These are phyloP conservation scores for sunflower (Helianthus annuus) DNA, from an alignment of 129 eudicot species.

Conservation along the genomic window HanXRQr2.0-SUNRISE NC_035446.2:76139775-76140274, in stretches of 20 bases:
- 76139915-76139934: slow-evolving; percentile 67
- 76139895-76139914: slow-evolving; percentile 73
- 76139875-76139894: slow-evolving; percentile 73
- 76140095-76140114: slow-evolving; percentile 24
- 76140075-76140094: slow-evolving; percentile 19
- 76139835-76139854: slow-evolving; percentile 69
- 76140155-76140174: slow-evolving; percentile 12
- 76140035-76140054: slow-evolving; percentile 87
- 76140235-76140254: slow-evolving; percentile 16
- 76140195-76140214: neutral
- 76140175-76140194: slow-evolving; percentile 22
- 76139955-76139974: slow-evolving; percentile 54
- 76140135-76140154: slow-evolving; percentile 18
- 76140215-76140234: slow-evolving; percentile 28
- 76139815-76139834: slow-evolving; percentile 87
- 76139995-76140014: slow-evolving; percentile 92
- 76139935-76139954: slow-evolving; percentile 92
- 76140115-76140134: slow-evolving; percentile 9
- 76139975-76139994: slow-evolving; percentile 58
- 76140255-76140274: neutral
- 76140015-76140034: slow-evolving; percentile 76
- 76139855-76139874: slow-evolving; percentile 45
- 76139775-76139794: slow-evolving; percentile 68
- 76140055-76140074: slow-evolving; percentile 37
- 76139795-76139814: slow-evolving; percentile 77